Evolutionary conservation across 1,284 basidiomycete species (phyloP), one percentile per base, ranked within the genome.

Genomic region (Cutaneotrichosporon sp.): DNA sequence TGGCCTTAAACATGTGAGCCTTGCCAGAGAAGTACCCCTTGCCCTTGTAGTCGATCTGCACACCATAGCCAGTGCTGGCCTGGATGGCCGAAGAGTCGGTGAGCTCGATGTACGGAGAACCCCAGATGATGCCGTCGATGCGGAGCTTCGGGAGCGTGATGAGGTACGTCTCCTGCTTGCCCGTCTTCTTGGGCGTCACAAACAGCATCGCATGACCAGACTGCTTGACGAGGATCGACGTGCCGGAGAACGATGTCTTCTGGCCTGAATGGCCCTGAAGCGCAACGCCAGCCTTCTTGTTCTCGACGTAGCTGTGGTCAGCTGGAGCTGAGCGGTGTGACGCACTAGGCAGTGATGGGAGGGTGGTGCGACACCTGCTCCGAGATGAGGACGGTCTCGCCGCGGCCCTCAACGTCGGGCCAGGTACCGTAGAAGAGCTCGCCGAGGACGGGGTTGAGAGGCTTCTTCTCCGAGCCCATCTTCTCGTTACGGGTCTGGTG

Each of bases 341-440:
- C 72, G 58, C 50, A 75, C 72, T 78, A 78, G 56, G 78, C 76
- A 60, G 80, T 93, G 72, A 94, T 89, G 7, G 92, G 91, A 4
- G 93, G 93, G 80, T 96, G 93, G 76, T 96, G 94, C 32, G 92
- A 96, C 59, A 97, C 95, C 81, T 99, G 96, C 83, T 99, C 96
- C n/a, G 96, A 91, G 46, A 90, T 85, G 34, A 99, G 86, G 55
- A 85, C 84, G 16, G 92, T 95, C 78, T 90, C 86, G n/a, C 91
- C 91, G 26, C 89, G 87, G n/a, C 86, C 87, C 66, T 87, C 82
- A 68, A 83, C 82, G 75, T 90, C 89, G 1, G 93, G 90, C 95
- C 96, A 99, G 66, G 84, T 80, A 56, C 96, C 96, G 71, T 94
- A 93, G 83, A 98, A 98, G 47, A 94, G 83, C 89, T 95, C 92